A percentile compares a stretch with the other conserved stretches of the same genome.
These are phyloP conservation scores for Phytophthora sp. DNA, from an alignment of 352 stramenopile species.

Conservation along the genomic window DNA sequence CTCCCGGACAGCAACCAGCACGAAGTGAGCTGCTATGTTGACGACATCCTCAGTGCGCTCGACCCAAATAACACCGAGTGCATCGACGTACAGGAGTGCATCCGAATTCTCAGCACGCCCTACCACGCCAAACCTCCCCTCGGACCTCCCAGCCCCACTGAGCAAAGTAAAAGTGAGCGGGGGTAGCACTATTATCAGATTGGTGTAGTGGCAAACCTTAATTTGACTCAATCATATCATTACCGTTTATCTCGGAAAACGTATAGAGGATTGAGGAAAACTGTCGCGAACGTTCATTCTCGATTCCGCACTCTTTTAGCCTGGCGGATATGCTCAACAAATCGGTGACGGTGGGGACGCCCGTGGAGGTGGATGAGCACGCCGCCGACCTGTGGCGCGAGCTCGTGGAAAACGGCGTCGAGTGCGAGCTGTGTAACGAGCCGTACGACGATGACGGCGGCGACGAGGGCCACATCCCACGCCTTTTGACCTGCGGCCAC, in stretches of 20 bases:
- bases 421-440: conserved; percentile 89
- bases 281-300: conserved; percentile 19
- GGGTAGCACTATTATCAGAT: conserved; percentile 14
- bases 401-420: conserved; percentile 77
- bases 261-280: background rate
- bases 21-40: conserved; percentile 74
- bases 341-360: conserved; percentile 11
- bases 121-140: conserved; percentile 41
- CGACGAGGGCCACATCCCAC: conserved; percentile 65
- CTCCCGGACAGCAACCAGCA: conserved; percentile 71
- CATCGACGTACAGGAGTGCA: conserved; percentile 74
- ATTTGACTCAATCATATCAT: conserved; percentile 17
- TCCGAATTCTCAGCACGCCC: conserved; percentile 59
- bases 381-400: conserved; percentile 68
- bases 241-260: conserved; percentile 6
- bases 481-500: conserved; percentile 77
- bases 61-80: conserved; percentile 76
- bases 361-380: conserved; percentile 54
- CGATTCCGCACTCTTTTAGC: conserved; percentile 23
- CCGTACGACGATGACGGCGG: conserved; percentile 76
- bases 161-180: background rate
- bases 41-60: conserved; percentile 70
- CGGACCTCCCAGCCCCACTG: conserved; percentile 8
- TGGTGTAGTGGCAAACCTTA: conserved; percentile 14
- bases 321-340: conserved; percentile 14